Percentiles rank a stretch among this genome's conserved stretches.
Conservation (phyloP, 257 asterid species). For the Salvia rosmarinus region DNA sequence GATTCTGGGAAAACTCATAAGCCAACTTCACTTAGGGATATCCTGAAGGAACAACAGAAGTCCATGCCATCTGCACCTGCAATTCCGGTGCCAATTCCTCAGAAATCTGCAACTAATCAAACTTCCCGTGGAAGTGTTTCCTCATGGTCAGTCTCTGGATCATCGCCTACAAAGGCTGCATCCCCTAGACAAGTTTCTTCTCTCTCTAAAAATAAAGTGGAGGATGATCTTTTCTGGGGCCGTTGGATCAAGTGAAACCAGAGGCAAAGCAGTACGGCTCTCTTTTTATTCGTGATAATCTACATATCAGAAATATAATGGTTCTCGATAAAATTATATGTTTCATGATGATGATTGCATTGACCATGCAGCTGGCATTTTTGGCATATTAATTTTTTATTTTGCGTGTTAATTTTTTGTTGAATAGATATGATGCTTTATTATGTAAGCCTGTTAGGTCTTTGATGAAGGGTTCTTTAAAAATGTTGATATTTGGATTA, state of each 20-base stretch:
- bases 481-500: not conserved
- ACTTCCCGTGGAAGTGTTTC: constrained; percentile 62
- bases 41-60: constrained; percentile 81
- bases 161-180: constrained; percentile 73
- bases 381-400: not conserved
- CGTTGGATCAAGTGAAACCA: constrained; percentile 72
- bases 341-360: constrained; percentile 29
- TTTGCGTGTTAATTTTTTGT: not conserved
- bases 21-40: constrained; percentile 87
- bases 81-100: constrained; percentile 59
- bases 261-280: constrained; percentile 77
- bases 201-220: constrained; percentile 58
- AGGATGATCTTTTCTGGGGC: constrained; percentile 99
- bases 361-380: constrained; percentile 9
- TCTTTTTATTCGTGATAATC: constrained; percentile 15
- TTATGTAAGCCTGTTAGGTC: constrained; percentile 20
- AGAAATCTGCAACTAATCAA: constrained; percentile 61
- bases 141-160: constrained; percentile 62
- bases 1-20: constrained; percentile 69
- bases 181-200: constrained; percentile 60
- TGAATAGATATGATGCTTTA: not conserved
- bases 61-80: constrained; percentile 50
- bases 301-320: not conserved
- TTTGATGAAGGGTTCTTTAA: not conserved
- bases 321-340: not conserved